Evolutionary conservation across 176 grass and related monocot species (phyloP).

Genomic region (Cenchrus fungigraminus): DNA sequence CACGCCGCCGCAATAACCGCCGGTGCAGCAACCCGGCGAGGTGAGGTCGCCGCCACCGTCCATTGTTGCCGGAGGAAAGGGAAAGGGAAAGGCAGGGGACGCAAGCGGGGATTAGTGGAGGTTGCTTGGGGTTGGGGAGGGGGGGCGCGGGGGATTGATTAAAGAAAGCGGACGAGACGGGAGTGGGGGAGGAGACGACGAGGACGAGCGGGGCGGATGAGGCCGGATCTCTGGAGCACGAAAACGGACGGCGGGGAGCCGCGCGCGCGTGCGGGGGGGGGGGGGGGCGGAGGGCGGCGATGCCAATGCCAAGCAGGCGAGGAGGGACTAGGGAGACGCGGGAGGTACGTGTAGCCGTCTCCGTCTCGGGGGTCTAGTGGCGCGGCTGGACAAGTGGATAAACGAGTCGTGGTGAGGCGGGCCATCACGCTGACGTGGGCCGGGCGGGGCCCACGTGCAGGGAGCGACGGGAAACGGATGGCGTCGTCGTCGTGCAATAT

Average conservation of each 20-base stretch:
- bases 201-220: constrained; percentile 33
- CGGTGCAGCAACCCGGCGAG: constrained; percentile 13
- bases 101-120: constrained; percentile 37
- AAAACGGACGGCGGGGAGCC: constrained; percentile 48
- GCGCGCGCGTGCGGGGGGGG: not conserved
- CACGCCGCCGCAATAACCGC: constrained; percentile 7
- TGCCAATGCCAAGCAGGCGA: not conserved
- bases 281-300: constrained; percentile 38
- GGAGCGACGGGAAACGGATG: not conserved
- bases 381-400: constrained; percentile 55
- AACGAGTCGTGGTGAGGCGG: constrained; percentile 28
- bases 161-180: constrained; percentile 46
- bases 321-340: not conserved
- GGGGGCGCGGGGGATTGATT: constrained; percentile 15
- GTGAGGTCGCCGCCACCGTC: constrained; percentile 23
- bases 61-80: constrained; percentile 37
- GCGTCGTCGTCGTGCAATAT: not conserved
- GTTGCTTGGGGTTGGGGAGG: constrained; percentile 4
- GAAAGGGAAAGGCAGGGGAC: not conserved
- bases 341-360: not conserved
- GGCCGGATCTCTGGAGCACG: constrained; percentile 31
- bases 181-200: constrained; percentile 35
- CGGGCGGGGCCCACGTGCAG: not conserved
- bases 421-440: constrained; percentile 46
- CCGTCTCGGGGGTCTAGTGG: constrained; percentile 27